phyloP scores from a whole-genome alignment of 352 stramenopile species.

The Thraustotheca clavata region DNA sequence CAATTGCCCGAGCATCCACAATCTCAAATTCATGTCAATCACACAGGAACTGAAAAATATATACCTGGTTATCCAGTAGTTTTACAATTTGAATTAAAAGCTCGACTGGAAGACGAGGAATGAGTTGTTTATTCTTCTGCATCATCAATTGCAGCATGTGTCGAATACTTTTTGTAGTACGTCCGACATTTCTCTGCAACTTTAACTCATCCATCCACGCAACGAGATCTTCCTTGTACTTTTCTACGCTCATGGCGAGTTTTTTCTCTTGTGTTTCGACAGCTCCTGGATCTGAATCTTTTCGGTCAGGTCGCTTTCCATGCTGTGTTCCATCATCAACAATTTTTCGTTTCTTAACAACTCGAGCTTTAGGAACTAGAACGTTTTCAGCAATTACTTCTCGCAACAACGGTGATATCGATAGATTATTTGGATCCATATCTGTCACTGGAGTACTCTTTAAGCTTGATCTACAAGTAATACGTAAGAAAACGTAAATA shows the following conservation, averaged over 20 bases:
- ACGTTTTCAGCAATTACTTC: neutral
- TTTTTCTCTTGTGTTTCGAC: conserved; percentile 14
- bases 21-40: no score
- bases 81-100: conserved; percentile 49
- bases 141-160: conserved; percentile 60
- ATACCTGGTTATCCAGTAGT: conserved; percentile 54
- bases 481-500: neutral
- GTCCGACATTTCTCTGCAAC: conserved; percentile 30
- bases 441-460: neutral
- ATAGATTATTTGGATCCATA: neutral
- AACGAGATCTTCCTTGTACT: conserved; percentile 48
- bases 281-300: neutral
- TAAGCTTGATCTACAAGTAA: neutral
- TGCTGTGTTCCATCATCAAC: neutral
- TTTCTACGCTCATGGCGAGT: conserved; percentile 34
- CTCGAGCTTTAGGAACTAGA: neutral
- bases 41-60: no score
- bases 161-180: conserved; percentile 38
- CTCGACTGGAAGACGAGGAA: conserved; percentile 42
- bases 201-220: conserved; percentile 47
- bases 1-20: conserved; percentile 23
- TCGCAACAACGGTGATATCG: conserved; percentile 2
- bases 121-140: conserved; percentile 37
- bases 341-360: conserved; percentile 2
- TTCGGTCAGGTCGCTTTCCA: neutral